A percentile compares a stretch with the other conserved stretches of the same genome.
phyloP scores from a whole-genome alignment of 345 rosid species.

The Mercurialis annua region DNA sequence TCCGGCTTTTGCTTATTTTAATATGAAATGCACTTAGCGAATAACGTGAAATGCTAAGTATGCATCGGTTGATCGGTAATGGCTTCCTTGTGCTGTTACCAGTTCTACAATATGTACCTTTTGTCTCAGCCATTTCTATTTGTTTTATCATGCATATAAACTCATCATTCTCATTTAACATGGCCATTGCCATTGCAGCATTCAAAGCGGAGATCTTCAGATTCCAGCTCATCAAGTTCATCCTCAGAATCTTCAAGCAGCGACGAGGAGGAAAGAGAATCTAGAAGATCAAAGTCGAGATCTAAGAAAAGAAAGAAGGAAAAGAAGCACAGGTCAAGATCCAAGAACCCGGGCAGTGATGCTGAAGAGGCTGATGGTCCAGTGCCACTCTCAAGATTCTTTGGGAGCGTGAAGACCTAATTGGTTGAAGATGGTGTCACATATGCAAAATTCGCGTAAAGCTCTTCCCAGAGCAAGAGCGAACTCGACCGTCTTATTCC shows the following conservation, averaged over 20 bases:
- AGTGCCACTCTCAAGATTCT: conserved; percentile 88
- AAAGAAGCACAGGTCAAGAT: conserved; percentile 65
- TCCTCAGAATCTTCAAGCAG: conserved; percentile 74
- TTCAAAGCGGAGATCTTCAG: conserved; percentile 56
- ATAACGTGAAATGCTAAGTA: not conserved
- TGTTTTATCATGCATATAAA: not conserved
- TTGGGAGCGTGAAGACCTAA: conserved; percentile 64
- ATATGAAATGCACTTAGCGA: not conserved
- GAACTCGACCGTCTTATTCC: conserved; percentile 3
- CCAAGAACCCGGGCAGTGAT: conserved; percentile 44
- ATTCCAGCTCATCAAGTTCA: conserved; percentile 55
- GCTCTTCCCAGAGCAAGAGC: conserved; percentile 15
- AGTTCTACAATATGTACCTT: not conserved
- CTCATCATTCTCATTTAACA: conserved; percentile 6
- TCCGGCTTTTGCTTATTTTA: not conserved
- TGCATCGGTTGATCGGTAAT: not conserved
- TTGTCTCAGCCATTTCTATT: not conserved
- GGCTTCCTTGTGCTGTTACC: not conserved
- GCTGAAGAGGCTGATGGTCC: conserved; percentile 66
- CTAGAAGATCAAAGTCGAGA: conserved; percentile 77
- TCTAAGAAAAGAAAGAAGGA: conserved; percentile 62
- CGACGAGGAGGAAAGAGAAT: conserved; percentile 69
- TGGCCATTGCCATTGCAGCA: conserved; percentile 44
- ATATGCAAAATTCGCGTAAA: conserved; percentile 9
- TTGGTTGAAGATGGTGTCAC: conserved; percentile 12